Percentiles rank a stretch among this genome's conserved stretches.
Evolutionary conservation across 306 rosid genomes (phyloP).

Genomic region (Senna tora): DNA sequence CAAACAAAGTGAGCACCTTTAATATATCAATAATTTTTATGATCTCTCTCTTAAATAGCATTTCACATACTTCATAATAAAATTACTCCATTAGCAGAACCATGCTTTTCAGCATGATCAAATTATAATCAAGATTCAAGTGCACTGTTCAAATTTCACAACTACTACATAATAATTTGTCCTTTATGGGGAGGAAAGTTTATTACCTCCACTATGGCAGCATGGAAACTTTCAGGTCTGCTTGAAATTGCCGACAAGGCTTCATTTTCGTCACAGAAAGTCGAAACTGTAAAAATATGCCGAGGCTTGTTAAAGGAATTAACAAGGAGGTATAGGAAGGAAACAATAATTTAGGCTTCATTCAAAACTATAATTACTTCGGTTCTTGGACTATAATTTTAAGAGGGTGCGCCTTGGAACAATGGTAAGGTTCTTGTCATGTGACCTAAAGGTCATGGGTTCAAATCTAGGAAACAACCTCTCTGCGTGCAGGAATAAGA

Average conservation of each 20-base stretch:
- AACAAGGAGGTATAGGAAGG: constrained; percentile 1
- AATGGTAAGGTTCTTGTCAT: no score
- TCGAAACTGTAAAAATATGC: constrained; percentile 56
- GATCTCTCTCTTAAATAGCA: constrained; percentile 7
- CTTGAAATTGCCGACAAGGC: constrained; percentile 70
- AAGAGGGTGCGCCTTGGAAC: constrained; percentile 23
- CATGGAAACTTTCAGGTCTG: constrained; percentile 64
- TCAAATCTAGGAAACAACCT: no score
- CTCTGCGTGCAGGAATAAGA: no score
- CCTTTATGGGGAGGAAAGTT: constrained; percentile 8
- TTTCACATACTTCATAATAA: neutral
- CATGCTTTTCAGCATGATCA: neutral
- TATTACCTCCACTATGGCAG: constrained; percentile 80
- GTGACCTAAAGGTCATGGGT: no score
- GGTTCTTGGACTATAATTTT: constrained; percentile 24
- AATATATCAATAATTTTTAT: neutral
- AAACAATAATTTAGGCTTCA: constrained; percentile 25
- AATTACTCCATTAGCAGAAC: neutral
- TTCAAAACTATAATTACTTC: constrained; percentile 2
- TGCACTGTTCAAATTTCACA: constrained; percentile 12
- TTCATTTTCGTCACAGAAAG: constrained; percentile 66
- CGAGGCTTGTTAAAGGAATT: constrained; percentile 31
- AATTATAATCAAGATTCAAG: constrained; percentile 10
- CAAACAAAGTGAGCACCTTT: neutral
- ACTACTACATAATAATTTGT: constrained; percentile 6